Evolutionary conservation across 2,329 filamentous ascomycete genomes (phyloP), one percentile per base, ranked within the genome.

Genomic region (Pseudopithomyces chartarum): DNA sequence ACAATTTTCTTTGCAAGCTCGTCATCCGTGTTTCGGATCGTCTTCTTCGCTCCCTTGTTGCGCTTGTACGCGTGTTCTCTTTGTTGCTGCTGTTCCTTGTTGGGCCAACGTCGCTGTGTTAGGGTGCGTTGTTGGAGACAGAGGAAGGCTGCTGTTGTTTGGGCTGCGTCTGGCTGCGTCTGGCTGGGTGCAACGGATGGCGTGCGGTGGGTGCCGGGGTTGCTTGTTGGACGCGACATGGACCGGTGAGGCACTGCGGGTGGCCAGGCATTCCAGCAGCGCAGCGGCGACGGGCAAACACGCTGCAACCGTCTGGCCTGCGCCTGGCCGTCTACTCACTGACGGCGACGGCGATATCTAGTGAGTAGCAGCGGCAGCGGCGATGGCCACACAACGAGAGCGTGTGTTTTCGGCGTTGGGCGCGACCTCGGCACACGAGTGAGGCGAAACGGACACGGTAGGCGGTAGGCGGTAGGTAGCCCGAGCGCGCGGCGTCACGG

Each of bases 181-280:
- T 6, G 19, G 19, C 19, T 29, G 26, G 5, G 26, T 4, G 26
- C 26, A 8, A 29, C 8, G 26, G 26, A 29, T 8, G 26, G 26
- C 26, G 26, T 4, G 26, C 26, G 26, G 26, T 8, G 26, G 26
- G 26, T 29, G 40, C 40, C 40, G 20, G 40, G 40, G 40, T 23
- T 26, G 23, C 44, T 34, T 36, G 29, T 13, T 34, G 13, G 46
- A 17, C 11, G 34, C 13, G 34, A 22, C 20, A 33, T 29, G 38
- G 48, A 43, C 48, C 48, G 48, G 48, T 51, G 36, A 51, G 36
- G 47, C 47, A 29, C n/a, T 42, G 47, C 44, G 44, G 44, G 26
- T 13, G 19, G 46, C 19, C 36, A 23, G 22, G 3, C 7, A 36
- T n/a, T 42, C 34, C 47, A 50, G 8, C 47, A 36, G 47, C 15